Percentiles rank a stretch among this genome's conserved stretches.
Evolutionary conservation across 1,284 basidiomycete genomes (phyloP).

Genomic region (Apiotrichum mycotoxinovorans): DNA sequence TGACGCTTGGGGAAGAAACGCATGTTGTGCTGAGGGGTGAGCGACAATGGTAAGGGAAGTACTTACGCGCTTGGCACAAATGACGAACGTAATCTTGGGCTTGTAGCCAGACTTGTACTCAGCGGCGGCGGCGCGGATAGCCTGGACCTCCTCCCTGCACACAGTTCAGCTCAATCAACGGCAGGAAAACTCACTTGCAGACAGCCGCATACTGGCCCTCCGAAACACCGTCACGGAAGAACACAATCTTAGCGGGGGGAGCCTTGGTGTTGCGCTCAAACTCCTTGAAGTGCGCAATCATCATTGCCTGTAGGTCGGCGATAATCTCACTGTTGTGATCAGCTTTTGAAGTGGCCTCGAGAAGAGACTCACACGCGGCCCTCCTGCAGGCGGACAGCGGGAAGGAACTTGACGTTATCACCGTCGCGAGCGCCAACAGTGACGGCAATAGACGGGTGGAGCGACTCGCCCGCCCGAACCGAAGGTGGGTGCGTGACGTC

Average conservation of each 20-base stretch:
- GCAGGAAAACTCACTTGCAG: conserved; percentile 35
- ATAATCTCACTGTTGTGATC: conserved; percentile 30
- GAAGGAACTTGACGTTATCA: conserved; percentile 42
- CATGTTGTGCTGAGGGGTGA: conserved; percentile 44
- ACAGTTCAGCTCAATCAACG: neutral
- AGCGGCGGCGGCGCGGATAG: conserved; percentile 28
- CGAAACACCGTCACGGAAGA: conserved; percentile 54
- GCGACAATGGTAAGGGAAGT: neutral
- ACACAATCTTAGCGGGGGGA: conserved; percentile 48
- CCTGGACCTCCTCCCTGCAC: conserved; percentile 34
- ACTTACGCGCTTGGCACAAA: conserved; percentile 46
- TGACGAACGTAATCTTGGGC: conserved; percentile 48
- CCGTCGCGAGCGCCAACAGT: conserved; percentile 50
- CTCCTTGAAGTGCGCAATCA: conserved; percentile 29
- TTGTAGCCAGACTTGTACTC: conserved; percentile 35
- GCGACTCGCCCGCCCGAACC: conserved; percentile 30
- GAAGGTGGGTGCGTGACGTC: conserved; percentile 39
- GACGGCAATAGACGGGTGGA: conserved; percentile 52
- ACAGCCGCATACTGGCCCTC: conserved; percentile 53
- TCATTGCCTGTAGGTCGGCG: conserved; percentile 33
- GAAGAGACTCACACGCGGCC: conserved; percentile 41
- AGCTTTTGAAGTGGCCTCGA: neutral
- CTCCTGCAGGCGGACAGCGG: conserved; percentile 50
- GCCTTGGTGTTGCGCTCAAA: conserved; percentile 38
- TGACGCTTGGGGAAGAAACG: conserved; percentile 48